These are phyloP conservation scores for Auricularia sp. DNA, from an alignment of 768 basidiomycete genomes.

Conservation along the genomic window DNA sequence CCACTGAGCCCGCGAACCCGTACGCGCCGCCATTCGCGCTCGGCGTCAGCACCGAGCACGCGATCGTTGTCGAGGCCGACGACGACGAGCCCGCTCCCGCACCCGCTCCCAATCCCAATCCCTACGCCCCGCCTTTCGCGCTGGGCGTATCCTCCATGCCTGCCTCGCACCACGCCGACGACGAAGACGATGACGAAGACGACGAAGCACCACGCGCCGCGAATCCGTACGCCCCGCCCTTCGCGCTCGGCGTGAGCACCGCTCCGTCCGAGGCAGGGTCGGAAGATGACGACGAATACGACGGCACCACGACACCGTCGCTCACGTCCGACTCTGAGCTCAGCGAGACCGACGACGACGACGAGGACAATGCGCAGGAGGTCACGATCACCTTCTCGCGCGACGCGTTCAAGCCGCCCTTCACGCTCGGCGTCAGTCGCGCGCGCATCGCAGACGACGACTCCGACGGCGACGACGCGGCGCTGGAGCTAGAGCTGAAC, in stretches of 20 bases:
- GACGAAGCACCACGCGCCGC: not conserved
- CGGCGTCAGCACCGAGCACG: not conserved
- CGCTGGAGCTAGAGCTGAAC: no score
- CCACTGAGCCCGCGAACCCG: not conserved
- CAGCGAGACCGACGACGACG: not conserved
- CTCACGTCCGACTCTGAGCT: not conserved
- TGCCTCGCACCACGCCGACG: not conserved
- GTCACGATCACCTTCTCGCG: not conserved
- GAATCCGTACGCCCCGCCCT: conserved; percentile 1
- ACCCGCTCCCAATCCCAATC: not conserved
- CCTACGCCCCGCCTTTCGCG: not conserved
- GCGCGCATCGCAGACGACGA: not conserved
- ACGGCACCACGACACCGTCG: not conserved
- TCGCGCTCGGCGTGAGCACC: not conserved
- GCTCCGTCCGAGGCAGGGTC: not conserved
- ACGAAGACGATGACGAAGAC: not conserved
- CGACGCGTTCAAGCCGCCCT: not conserved
- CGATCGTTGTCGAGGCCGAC: not conserved
- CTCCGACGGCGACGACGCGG: no score
- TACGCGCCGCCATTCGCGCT: not conserved
- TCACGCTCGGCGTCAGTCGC: not conserved
- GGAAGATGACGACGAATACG: not conserved
- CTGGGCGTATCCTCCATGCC: not conserved
- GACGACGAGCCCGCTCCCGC: not conserved
- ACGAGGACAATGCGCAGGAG: not conserved